Conservation (phyloP, 768 basidiomycete genomes). For the Asterophora lycoperdoides region DNA sequence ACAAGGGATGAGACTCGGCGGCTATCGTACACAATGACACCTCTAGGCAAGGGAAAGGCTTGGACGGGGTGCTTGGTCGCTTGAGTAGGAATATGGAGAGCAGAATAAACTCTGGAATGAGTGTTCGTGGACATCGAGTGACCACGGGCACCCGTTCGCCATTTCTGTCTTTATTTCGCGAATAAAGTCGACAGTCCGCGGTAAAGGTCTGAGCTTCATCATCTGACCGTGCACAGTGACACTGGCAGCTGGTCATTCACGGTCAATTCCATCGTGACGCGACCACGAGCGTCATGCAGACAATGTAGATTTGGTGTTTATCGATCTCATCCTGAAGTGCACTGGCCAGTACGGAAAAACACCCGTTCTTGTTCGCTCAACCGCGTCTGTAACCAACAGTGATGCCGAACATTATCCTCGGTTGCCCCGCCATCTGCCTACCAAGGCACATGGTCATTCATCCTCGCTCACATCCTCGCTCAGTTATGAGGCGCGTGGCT, state of each 20-base stretch:
- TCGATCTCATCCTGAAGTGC: neutral
- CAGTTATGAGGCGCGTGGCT: neutral
- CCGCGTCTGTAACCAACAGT: neutral
- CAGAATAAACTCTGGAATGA: neutral
- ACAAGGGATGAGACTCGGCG: too few species aligned
- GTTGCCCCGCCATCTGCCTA: too few species aligned
- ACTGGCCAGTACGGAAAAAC: neutral
- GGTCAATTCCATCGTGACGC: neutral
- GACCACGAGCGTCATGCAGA: neutral
- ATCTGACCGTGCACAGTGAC: constrained; percentile 2
- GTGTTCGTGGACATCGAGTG: constrained; percentile 1
- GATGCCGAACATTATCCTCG: neutral
- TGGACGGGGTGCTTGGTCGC: neutral
- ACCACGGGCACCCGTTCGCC: neutral
- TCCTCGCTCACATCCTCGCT: neutral
- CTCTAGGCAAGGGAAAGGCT: neutral
- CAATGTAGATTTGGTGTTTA: neutral
- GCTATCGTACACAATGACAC: neutral
- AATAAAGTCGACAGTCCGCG: neutral
- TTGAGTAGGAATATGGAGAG: neutral
- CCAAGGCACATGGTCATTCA: neutral
- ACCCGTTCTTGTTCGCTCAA: neutral
- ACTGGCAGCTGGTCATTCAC: neutral
- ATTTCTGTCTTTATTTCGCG: neutral
- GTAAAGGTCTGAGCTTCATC: neutral